A percentile compares a stretch with the other conserved stretches of the same genome.
phyloP scores from a whole-genome alignment of 2,329 filamentous ascomycete genomes.

The Talaromyces sp. region DNA sequence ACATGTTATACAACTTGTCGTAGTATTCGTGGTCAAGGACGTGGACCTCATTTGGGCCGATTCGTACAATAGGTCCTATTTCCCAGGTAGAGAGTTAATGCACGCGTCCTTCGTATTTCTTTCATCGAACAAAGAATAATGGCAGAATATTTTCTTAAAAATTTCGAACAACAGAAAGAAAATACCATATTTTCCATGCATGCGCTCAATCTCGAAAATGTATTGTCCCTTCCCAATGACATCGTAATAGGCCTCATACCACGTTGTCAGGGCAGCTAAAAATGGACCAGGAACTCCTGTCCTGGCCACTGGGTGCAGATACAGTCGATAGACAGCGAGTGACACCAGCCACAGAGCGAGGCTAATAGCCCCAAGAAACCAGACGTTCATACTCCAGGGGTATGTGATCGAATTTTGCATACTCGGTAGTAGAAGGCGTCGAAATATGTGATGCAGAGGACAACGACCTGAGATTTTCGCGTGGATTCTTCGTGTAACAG shows the following conservation, averaged over 20 bases:
- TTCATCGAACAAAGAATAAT: neutral
- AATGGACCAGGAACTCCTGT: conserved; percentile 21
- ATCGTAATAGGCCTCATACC: conserved; percentile 27
- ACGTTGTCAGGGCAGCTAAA: conserved; percentile 21
- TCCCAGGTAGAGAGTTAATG: too few relatives aligned
- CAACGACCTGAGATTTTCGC: too few relatives aligned
- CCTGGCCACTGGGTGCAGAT: conserved; percentile 22
- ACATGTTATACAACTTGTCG: conserved; percentile 21
- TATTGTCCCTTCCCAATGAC: conserved; percentile 25
- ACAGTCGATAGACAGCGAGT: conserved; percentile 21
- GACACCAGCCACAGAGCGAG: conserved; percentile 5
- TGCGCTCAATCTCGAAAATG: conserved; percentile 27
- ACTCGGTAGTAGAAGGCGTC: too few relatives aligned
- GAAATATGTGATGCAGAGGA: too few relatives aligned
- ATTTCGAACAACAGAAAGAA: too few relatives aligned
- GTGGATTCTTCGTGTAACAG: too few relatives aligned
- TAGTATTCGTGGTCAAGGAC: conserved; percentile 22
- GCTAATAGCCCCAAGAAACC: too few relatives aligned
- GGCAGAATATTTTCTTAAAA: too few relatives aligned
- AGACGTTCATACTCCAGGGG: too few relatives aligned
- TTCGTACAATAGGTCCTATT: conserved; percentile 23
- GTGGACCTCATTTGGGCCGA: conserved; percentile 23
- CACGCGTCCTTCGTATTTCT: neutral
- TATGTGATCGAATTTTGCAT: too few relatives aligned
- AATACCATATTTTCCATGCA: conserved; percentile 32